A percentile compares a stretch with the other conserved stretches of the same genome.
These are phyloP conservation scores for Tulasnella sp. DNA, from an alignment of 768 basidiomycete genomes.

Conservation along the genomic window DNA sequence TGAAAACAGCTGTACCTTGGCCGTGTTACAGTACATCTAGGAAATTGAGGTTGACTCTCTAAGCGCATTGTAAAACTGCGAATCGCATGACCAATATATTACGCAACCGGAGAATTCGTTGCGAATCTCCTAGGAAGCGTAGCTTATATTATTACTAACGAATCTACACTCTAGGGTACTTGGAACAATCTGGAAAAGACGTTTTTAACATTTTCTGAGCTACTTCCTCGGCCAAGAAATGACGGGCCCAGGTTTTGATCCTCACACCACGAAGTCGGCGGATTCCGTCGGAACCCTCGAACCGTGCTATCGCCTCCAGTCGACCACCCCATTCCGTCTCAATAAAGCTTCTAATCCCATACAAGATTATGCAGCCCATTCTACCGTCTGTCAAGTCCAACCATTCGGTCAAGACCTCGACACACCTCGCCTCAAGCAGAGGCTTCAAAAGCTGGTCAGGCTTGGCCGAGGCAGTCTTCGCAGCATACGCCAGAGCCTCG, in stretches of 20 bases:
- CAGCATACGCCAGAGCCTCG: background rate
- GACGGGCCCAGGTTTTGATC: background rate
- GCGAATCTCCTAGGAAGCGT: no score
- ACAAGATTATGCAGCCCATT: background rate
- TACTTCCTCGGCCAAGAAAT: background rate
- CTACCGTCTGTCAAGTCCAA: background rate
- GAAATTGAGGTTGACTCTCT: no score
- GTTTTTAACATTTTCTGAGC: background rate
- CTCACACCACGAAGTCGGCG: background rate
- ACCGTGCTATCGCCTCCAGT: background rate
- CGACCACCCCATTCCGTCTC: background rate
- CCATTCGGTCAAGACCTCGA: background rate
- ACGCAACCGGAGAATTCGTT: no score
- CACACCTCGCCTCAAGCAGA: background rate
- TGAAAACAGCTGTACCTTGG: no score
- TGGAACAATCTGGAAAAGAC: background rate
- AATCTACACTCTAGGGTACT: background rate
- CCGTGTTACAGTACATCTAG: no score
- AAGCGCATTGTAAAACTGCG: no score
- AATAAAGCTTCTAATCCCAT: background rate
- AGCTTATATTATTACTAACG: no score
- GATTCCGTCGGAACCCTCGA: background rate
- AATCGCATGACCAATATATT: no score
- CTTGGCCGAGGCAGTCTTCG: background rate
- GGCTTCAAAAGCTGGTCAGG: background rate